Conservation (phyloP, 208 protist species). For the Trypanosoma cruzi region DNA sequence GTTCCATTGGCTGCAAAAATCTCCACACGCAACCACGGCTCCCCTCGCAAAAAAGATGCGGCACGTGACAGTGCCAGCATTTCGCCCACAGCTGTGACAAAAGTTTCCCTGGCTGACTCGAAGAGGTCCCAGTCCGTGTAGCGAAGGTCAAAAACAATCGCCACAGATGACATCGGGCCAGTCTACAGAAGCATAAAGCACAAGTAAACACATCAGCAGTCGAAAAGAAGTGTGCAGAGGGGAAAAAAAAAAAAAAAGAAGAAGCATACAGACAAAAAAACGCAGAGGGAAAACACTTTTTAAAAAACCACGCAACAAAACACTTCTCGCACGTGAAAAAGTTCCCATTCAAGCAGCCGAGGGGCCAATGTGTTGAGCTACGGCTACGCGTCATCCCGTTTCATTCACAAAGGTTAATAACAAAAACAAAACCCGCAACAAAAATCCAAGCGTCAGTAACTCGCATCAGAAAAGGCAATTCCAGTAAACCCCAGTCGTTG, state of each 20-base stretch:
- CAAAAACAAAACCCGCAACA: slow-evolving; percentile 16
- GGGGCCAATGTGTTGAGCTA: too few species aligned
- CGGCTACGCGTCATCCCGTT: too few species aligned
- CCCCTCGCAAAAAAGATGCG: not conserved
- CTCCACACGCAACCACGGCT: slow-evolving; percentile 2
- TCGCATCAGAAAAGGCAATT: slow-evolving; percentile 26
- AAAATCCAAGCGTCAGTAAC: not conserved
- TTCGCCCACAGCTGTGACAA: slow-evolving; percentile 19
- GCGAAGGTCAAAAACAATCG: slow-evolving; percentile 30
- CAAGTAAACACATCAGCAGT: not conserved
- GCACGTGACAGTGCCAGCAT: slow-evolving; percentile 19
- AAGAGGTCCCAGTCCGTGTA: slow-evolving; percentile 34
- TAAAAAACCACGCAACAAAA: not conserved
- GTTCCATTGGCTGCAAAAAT: slow-evolving; percentile 16
- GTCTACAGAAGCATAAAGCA: not conserved
- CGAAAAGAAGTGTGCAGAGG: not conserved
- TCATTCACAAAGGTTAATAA: not conserved
- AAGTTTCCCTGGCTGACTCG: slow-evolving; percentile 9
- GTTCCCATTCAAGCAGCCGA: not conserved
- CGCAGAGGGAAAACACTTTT: not conserved
- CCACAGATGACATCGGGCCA: slow-evolving; percentile 8
- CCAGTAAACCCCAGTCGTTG: slow-evolving; percentile 32
- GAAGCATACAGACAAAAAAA: not conserved
- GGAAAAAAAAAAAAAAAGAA: too few species aligned
- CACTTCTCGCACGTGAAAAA: not conserved